Percentiles rank a stretch among this genome's conserved stretches.
Evolutionary conservation across 129 eudicot genomes (phyloP).

Genomic region (Flaveria trinervia): DNA sequence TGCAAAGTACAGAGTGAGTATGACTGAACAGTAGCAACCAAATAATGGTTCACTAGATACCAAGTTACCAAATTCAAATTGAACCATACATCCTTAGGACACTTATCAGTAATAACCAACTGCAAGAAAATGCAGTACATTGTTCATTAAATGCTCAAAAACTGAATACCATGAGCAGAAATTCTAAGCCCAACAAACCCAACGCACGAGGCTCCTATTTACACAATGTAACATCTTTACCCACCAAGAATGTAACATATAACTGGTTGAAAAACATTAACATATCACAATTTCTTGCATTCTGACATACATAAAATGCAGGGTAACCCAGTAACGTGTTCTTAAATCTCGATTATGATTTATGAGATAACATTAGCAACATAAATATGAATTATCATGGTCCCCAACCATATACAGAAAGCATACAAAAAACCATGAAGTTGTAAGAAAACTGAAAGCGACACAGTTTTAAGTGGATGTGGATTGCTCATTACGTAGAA

Average conservation of each 20-base stretch:
- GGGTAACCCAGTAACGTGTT: no score
- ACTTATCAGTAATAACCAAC: conserved; percentile 8
- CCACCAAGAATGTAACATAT: neutral
- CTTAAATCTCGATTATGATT: no score
- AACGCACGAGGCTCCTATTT: no score
- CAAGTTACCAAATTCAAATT: neutral
- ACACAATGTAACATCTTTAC: no score
- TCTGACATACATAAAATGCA: neutral
- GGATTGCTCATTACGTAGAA: neutral
- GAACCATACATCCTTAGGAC: neutral
- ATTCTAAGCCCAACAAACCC: neutral
- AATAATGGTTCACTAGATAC: conserved; percentile 14
- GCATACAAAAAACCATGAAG: neutral
- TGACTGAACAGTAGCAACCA: conserved; percentile 20
- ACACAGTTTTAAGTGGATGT: neutral
- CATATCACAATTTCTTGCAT: neutral
- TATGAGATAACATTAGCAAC: no score
- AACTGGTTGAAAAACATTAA: neutral
- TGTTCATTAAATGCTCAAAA: neutral
- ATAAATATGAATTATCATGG: neutral
- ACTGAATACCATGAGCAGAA: neutral
- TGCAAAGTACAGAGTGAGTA: conserved; percentile 14
- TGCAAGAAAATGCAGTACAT: neutral
- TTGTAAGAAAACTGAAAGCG: neutral
- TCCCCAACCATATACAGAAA: neutral